Base-by-base conservation (phyloP, 768 basidiomycete species). In the Suillus variegatus region DNA sequence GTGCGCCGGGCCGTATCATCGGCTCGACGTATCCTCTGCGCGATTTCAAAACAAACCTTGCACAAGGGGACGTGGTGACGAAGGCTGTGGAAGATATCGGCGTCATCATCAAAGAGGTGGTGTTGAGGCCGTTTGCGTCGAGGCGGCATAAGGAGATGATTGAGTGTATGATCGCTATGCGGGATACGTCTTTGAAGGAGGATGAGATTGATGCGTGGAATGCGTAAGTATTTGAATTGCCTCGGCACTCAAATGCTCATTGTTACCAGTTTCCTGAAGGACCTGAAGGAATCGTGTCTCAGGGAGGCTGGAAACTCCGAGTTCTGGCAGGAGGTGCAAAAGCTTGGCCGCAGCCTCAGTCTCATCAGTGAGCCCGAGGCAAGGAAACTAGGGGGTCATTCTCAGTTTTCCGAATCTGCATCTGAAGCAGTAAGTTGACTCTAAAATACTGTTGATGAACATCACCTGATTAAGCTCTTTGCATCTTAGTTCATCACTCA, bases 141-240 rank as follows among this genome's bases (percentile, higher is more conserved):
- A 83, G 87, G 69, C 83, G 94, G 66, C 83, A 82, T 44, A 80
- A 81, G 18, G 91, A 94, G 75, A 83, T 95, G 79, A 56, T 93
- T 35, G 86, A 90, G 47, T 95, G 93, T 74, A 79, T 97, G 83
- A 76, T 79, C 67, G 82, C 74, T 47, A 76, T 97, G 78, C 84
- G 95, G 71, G 81, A 85, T 61, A 84, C 85, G 4, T 91, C 88
- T 32, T 74, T 93, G 68, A 82, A 82, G 79, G 91, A 94, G 77
- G 91, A 94, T 74, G 92, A 94, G 74, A 85, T 94, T 44, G 89
- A 91, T 54, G 85, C 85, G 40, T 95, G 93, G 93, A 94, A 95
- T 76, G 77, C 72, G 89, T 90, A 68, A 69, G 85, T 80, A 22
- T 62, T 36, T 38, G 49, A n/a, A 36, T 60, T 12, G 7, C 18